Percentiles rank a stretch among this genome's conserved stretches.
Conservation (phyloP, 2,329 filamentous ascomycete genomes). For the Elsinoe fawcettii region DNA sequence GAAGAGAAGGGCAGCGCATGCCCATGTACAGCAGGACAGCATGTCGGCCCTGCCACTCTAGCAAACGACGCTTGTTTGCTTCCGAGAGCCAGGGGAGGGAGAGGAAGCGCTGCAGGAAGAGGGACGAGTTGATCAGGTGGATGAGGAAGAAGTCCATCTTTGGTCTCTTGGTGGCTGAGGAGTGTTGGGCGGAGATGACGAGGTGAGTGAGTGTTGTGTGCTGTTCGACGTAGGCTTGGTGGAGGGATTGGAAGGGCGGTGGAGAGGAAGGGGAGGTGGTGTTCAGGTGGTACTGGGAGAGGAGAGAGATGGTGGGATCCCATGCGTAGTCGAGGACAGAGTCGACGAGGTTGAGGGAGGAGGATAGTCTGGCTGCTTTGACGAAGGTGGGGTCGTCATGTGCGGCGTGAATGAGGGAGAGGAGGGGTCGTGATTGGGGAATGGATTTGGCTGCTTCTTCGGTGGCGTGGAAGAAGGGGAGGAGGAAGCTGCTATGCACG, state of each 20-base stretch:
- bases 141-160: conserved; percentile 73
- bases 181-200: conserved; percentile 55
- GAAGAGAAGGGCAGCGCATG: conserved; percentile 54
- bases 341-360: conserved; percentile 61
- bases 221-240: conserved; percentile 24
- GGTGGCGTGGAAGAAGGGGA: conserved; percentile 45
- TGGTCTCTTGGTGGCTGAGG: conserved; percentile 47
- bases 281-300: conserved; percentile 47
- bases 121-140: conserved; percentile 68
- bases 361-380: conserved; percentile 45
- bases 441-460: conserved; percentile 38
- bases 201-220: conserved; percentile 45
- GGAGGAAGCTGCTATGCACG: conserved; percentile 55
- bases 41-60: conserved; percentile 74
- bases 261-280: conserved; percentile 43
- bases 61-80: conserved; percentile 56
- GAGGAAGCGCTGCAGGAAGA: conserved; percentile 63
- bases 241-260: neutral
- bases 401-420: conserved; percentile 56
- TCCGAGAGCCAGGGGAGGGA: conserved; percentile 52
- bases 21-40: conserved; percentile 70
- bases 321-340: conserved; percentile 53
- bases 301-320: conserved; percentile 55
- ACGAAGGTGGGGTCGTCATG: conserved; percentile 50
- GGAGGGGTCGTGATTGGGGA: conserved; percentile 35